Base-by-base conservation (phyloP, 768 basidiomycete species). In the Naganishia kalamii region DNA sequence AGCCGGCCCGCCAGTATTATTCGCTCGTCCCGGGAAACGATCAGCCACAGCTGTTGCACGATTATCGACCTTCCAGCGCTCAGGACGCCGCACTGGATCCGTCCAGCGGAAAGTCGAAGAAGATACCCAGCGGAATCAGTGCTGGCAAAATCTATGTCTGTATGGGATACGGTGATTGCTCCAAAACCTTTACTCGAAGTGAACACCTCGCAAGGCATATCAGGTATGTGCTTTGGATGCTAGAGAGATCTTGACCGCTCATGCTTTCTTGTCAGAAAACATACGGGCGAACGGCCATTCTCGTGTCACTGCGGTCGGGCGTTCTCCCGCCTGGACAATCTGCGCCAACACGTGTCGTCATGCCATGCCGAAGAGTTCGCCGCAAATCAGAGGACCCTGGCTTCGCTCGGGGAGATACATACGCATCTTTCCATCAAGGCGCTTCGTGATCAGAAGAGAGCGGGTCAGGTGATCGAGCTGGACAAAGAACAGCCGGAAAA, bases 201-300 rank as follows among this genome's bases (percentile, higher is more conserved):
- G 94, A 98, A 79, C 94, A 98, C 80, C 82, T 98, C 5, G 92
- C 93, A 66, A 83, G 94, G 72, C 94, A 98, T 81, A 89, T 96
- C 77, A 83, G 94, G 92, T 92, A 74, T 77, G 85, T 73, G 17
- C 0, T 21, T 27, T 19, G 19, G 17, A n/a, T 25, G 6, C 13
- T 63, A 21, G 54, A 3, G 32, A 17, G 10, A 3, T 11, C 47
- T 41, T 49, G 10, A 29, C 25, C 23, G 35, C 41, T 50, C 48
- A 62, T 74, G 69, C 68, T 19, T 60, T 15, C 30, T 48, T 60
- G 67, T 17, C 80, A 97, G 93, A 70, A 97, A 97, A 84, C 94
- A 98, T 79, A 97, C 94, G 4, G 94, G 94, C 68, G 94, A 97
- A 76, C 86, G 92, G 21, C 94, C 94, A 19, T 98, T 98, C 79